Evolutionary conservation across 805 yeast genomes (phyloP).

Genomic region (Barnettozyma californica): DNA sequence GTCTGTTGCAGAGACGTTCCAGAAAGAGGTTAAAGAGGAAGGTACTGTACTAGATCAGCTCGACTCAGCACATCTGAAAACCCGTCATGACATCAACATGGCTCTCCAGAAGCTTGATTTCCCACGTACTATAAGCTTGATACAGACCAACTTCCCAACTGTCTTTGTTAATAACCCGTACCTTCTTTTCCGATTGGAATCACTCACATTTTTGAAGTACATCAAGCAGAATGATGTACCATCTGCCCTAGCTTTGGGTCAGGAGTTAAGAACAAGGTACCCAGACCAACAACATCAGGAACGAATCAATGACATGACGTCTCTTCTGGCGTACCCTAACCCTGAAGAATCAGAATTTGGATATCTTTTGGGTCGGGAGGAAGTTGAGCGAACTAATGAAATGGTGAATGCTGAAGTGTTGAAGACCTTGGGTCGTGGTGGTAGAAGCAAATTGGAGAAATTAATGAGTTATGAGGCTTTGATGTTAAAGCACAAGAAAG

Average conservation of each 20-base stretch:
- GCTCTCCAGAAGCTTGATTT: slow-evolving; percentile 38
- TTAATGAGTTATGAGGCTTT: slow-evolving; percentile 40
- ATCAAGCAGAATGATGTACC: slow-evolving; percentile 27
- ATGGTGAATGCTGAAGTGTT: slow-evolving; percentile 39
- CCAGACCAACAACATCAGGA: slow-evolving; percentile 28
- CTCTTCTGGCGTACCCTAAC: slow-evolving; percentile 47
- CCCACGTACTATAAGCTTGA: slow-evolving; percentile 23
- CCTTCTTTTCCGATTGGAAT: slow-evolving; percentile 37
- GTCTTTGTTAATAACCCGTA: slow-evolving; percentile 30
- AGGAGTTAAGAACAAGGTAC: slow-evolving; percentile 30
- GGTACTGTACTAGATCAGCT: slow-evolving; percentile 13
- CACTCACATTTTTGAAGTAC: slow-evolving; percentile 38
- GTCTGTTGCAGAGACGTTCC: slow-evolving; percentile 48
- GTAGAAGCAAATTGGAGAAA: slow-evolving; percentile 26
- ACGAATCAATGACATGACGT: slow-evolving; percentile 41
- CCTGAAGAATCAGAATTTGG: slow-evolving; percentile 38
- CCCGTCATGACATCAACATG: slow-evolving; percentile 42
- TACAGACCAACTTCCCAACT: slow-evolving; percentile 30
- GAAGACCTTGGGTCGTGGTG: slow-evolving; percentile 32
- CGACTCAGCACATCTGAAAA: slow-evolving; percentile 31
- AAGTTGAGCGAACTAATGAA: slow-evolving; percentile 36
- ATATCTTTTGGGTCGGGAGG: slow-evolving; percentile 31
- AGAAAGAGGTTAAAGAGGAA: slow-evolving; percentile 34
- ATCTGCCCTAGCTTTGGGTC: slow-evolving; percentile 37
- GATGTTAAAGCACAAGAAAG: slow-evolving; percentile 29